These are phyloP conservation scores for Tubosaeta sp. DNA, from an alignment of 768 basidiomycete species.

Conservation along the genomic window DNA sequence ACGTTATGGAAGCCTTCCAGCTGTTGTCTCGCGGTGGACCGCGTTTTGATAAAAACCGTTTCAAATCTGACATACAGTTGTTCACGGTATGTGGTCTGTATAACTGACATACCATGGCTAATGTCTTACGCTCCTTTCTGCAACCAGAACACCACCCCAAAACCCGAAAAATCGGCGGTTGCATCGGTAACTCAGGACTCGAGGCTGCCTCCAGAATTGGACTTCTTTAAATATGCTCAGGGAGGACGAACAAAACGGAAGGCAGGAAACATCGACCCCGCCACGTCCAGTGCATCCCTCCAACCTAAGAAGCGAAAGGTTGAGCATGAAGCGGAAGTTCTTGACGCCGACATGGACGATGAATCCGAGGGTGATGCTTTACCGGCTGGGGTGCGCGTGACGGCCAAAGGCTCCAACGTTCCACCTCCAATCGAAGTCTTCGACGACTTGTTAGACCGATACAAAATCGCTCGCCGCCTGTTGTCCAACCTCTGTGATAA, in stretches of 20 bases:
- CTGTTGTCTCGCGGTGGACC: constrained; percentile 84
- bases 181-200: constrained; percentile 29
- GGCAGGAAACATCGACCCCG: constrained; percentile 16
- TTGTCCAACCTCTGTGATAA: constrained; percentile 59
- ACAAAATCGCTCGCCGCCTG: constrained; percentile 54
- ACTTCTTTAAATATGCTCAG: constrained; percentile 88
- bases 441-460: constrained; percentile 51
- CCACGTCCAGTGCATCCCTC: constrained; percentile 10
- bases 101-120: neutral
- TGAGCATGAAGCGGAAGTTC: constrained; percentile 21
- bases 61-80: constrained; percentile 62
- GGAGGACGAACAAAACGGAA: constrained; percentile 54
- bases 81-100: constrained; percentile 53
- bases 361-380: constrained; percentile 19
- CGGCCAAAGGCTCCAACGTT: constrained; percentile 66
- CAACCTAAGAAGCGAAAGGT: constrained; percentile 28
- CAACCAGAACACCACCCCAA: constrained; percentile 23
- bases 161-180: constrained; percentile 21
- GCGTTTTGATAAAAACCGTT: constrained; percentile 73
- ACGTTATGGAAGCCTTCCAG: constrained; percentile 79
- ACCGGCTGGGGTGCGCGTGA: constrained; percentile 58
- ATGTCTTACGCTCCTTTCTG: constrained; percentile 2
- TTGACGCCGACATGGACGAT: constrained; percentile 19
- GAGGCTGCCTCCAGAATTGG: constrained; percentile 71
- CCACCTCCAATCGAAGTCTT: constrained; percentile 60